Evolutionary conservation across 2,329 filamentous ascomycete species (phyloP), one percentile per base, ranked within the genome.

Genomic region (Thielaviopsis cerberus): DNA sequence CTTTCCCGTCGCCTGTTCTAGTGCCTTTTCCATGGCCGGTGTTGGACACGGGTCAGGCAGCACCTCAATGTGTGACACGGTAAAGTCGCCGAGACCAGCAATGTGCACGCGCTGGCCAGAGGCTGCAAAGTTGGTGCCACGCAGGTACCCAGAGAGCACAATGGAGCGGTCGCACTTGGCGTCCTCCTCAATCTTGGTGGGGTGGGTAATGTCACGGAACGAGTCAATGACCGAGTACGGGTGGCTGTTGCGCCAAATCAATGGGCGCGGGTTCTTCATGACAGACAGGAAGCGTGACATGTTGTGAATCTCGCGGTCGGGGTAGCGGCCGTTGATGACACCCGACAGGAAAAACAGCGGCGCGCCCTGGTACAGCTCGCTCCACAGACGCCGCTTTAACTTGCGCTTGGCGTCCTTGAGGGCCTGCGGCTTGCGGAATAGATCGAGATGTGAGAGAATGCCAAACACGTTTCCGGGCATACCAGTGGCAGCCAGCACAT

Each of bases 391-490:
- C 69, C 95, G 86, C 74, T 98, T 98, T 62, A 98, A 73, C 61
- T 91, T 77, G 76, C 98, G 98, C 76, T 98, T 98, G 62, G 94
- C 88, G 65, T 90, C 83, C 69, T 89, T 91, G 59, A 98, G 75
- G 0, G 88, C 85, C 65, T 94, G 90, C 59, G 92, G 91, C 67
- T 96, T 97, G 67, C 84, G 81, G 75, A 98, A 98, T 15, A 98
- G 75, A 68, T 98, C 92, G 61, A 98, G 76, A 74, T 98, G 94
- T 17, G 92, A 97, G 51, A 98, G 78, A 59, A 98, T 90, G 56
- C 92, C 92, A 68, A 98, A 97, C 41, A 98, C 90, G 65, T 98
- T 98, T 63, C 92, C 91, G 0, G 94, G 92, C 91, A 98, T 97
- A 69, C 92, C 92, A 27, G 87, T 94, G 1, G 88, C 82, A n/a